These are phyloP conservation scores for Euphrasia confusa DNA, from an alignment of 257 asterid species.

Conservation along the genomic window DNA sequence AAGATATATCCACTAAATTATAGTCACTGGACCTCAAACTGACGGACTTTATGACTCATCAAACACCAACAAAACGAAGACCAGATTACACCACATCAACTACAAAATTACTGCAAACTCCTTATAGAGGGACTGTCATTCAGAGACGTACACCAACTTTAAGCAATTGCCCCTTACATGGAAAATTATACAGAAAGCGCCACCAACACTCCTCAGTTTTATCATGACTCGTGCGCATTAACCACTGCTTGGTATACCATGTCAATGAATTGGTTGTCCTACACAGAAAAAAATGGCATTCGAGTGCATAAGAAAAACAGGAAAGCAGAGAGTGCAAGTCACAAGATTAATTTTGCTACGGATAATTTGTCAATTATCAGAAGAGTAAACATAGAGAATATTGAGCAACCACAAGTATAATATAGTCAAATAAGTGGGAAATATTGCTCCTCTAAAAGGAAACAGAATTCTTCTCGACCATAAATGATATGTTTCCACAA, in stretches of 20 bases:
- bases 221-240: constrained; percentile 48
- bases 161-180: no score
- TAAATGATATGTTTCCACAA: no score
- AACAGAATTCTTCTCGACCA: background rate
- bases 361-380: background rate
- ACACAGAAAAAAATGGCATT: constrained; percentile 11
- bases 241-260: constrained; percentile 60
- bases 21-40: no score
- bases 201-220: constrained; percentile 13
- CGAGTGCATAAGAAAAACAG: background rate
- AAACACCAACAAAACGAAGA: background rate
- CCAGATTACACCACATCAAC: background rate
- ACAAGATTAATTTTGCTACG: background rate
- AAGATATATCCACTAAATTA: background rate
- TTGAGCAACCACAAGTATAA: background rate
- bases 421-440: background rate
- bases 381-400: no score
- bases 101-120: constrained; percentile 14
- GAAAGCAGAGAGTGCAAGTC: background rate
- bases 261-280: constrained; percentile 81
- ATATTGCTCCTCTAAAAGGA: background rate
- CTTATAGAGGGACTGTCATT: constrained; percentile 8
- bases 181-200: no score
- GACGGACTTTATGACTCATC: background rate
- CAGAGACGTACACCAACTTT: background rate